Conservation (phyloP, 1,284 basidiomycete genomes). For the Tetrapyrgos nigripes region DNA sequence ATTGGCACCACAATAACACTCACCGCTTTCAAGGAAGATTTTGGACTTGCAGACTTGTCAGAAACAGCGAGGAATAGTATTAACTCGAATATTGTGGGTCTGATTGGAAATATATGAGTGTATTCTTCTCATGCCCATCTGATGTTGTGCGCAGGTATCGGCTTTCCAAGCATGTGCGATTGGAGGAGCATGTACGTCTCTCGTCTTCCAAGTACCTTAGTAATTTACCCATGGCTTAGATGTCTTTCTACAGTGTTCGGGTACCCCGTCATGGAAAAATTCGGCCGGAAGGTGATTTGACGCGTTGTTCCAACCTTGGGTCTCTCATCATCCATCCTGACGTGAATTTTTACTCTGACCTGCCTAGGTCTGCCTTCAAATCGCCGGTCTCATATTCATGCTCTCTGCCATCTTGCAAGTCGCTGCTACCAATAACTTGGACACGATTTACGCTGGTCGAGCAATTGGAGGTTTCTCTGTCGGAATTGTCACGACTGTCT, state of each 20-base stretch:
- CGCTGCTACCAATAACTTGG: not conserved
- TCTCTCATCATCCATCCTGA: not conserved
- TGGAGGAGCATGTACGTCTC: not conserved
- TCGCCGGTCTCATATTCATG: not conserved
- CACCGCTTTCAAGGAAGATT: not conserved
- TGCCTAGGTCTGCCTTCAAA: not conserved
- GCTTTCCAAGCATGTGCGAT: not conserved
- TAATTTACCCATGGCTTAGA: not conserved
- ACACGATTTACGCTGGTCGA: constrained; percentile 1
- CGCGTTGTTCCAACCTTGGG: not conserved
- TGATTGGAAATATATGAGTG: not conserved
- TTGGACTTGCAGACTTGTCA: not conserved
- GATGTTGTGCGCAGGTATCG: not conserved
- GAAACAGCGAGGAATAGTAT: not conserved
- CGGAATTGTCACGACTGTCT: not conserved
- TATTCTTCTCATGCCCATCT: not conserved
- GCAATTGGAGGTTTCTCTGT: not conserved
- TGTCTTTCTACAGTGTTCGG: not conserved
- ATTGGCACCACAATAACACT: not conserved
- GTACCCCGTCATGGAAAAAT: not conserved
- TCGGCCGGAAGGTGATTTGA: not conserved
- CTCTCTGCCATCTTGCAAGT: not conserved
- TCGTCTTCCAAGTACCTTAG: not conserved
- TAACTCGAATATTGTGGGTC: not conserved
- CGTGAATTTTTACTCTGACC: not conserved